Base-by-base conservation (phyloP, 495 filamentous ascomycete species). In the Friedmanniomyces simplex region DNA sequence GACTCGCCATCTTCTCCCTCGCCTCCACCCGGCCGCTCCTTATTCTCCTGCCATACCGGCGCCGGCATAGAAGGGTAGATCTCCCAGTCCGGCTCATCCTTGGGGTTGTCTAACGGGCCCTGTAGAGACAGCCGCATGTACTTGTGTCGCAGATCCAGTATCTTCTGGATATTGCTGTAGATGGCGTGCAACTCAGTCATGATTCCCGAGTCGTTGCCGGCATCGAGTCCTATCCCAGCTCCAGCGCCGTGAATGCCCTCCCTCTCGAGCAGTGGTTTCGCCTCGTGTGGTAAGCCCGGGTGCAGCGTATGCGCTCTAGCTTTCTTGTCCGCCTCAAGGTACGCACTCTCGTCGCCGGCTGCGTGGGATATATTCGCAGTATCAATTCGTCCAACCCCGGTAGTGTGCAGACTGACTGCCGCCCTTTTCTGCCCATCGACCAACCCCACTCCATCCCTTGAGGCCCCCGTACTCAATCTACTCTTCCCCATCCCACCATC, bases 31-130 rank as follows among this genome's bases (percentile, higher is more conserved):
- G 61, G 50, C 18, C 73, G 69, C 59, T 79, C 79, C 43, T 82
- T 82, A 26, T 83, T 83, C 52, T 84, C 83, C 62, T 86, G 78
- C 93, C 93, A 96, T 0, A 84, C 87, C 11, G 93, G 91, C 60
- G 90, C 88, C 18, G 91, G 93, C 18, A 88, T 91, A 1, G 82
- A 82, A 24, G 93, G 93, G 63, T 98, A 97, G 48, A 98, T 87
- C 51, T 78, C 74, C 94, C 94, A 98, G 41, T 74, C 78, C 1
- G 84, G 77, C 14, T 85, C 80, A 71, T 97, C 87, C 57, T 87
- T 91, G 0, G 93, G 93, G 63, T 97, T 95, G 63, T 94, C 86
- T 7, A 73, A 74, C 12, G 82, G 76, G 13, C 82, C 77, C 66
- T 98, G 93, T 13, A 91, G 71, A 0, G 94, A 97, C n/a, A 96